Evolutionary conservation across 2,329 filamentous ascomycete species (phyloP).

Genomic region (Aureobasidium namibiae): DNA sequence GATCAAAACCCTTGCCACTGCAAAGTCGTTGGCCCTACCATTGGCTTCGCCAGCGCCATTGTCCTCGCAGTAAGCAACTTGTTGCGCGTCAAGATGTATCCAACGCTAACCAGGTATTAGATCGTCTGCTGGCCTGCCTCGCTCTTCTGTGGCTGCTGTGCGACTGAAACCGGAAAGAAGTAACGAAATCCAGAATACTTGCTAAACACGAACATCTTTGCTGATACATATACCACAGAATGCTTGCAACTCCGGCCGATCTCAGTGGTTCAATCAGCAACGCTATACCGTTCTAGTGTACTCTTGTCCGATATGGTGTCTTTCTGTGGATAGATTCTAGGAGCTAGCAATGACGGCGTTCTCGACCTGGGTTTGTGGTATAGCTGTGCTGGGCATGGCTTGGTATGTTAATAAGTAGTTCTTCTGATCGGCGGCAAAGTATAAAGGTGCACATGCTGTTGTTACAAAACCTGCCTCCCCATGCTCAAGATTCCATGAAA

Average conservation of each 20-base stretch:
- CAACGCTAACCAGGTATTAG: slow-evolving; percentile 3
- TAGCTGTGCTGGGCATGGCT: slow-evolving; percentile 1
- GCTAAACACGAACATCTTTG: background rate
- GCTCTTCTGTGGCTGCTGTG: slow-evolving; percentile 30
- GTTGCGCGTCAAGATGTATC: background rate
- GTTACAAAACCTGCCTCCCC: background rate
- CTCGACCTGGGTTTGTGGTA: background rate
- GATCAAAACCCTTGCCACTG: slow-evolving; percentile 32
- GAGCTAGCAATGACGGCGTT: background rate
- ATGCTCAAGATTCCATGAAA: background rate
- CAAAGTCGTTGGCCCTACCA: slow-evolving; percentile 31
- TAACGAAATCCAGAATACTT: background rate
- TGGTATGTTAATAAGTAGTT: background rate
- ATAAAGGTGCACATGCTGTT: background rate
- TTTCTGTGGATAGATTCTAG: background rate
- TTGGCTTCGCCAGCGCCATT: slow-evolving; percentile 27
- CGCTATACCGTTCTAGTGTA: slow-evolving; percentile 26
- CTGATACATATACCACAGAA: slow-evolving; percentile 21
- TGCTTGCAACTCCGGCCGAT: slow-evolving; percentile 27
- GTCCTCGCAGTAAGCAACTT: slow-evolving; percentile 22
- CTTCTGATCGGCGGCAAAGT: background rate
- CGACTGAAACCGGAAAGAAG: slow-evolving; percentile 29
- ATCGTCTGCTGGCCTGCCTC: slow-evolving; percentile 31
- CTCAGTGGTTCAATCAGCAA: slow-evolving; percentile 23
- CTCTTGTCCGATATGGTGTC: background rate